Percentiles rank a stretch among this genome's conserved stretches.
Evolutionary conservation across 768 basidiomycete genomes (phyloP).

Genomic region (Hericium rajendrae): DNA sequence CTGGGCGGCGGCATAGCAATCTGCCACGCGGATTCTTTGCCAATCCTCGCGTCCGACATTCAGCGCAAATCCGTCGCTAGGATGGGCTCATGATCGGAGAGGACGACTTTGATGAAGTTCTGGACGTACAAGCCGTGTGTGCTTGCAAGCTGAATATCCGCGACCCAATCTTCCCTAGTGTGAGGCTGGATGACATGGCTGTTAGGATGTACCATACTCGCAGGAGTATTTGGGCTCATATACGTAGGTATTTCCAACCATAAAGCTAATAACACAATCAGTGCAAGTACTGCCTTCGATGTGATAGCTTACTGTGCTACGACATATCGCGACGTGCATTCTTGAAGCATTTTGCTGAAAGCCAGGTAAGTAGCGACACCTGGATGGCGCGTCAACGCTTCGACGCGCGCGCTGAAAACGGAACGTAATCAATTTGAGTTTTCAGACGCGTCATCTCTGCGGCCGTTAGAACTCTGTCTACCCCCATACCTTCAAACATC

Average conservation of each 20-base stretch:
- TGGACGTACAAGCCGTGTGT: constrained; percentile 17
- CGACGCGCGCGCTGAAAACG: too few species aligned
- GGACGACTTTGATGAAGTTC: too few species aligned
- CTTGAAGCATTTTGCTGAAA: neutral
- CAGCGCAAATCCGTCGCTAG: constrained; percentile 15
- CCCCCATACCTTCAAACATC: too few species aligned
- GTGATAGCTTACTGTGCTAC: neutral
- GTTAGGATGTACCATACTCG: neutral
- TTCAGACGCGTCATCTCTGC: too few species aligned
- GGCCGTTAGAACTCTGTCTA: too few species aligned
- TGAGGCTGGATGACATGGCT: constrained; percentile 19
- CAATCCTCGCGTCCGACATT: constrained; percentile 20
- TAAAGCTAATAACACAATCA: constrained; percentile 17
- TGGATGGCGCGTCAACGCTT: neutral
- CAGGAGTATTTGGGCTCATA: neutral
- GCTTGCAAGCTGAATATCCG: constrained; percentile 22
- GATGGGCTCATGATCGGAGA: neutral
- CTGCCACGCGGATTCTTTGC: constrained; percentile 15
- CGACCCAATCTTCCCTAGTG: constrained; percentile 20
- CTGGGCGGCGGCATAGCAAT: constrained; percentile 42
- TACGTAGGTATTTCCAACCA: constrained; percentile 29
- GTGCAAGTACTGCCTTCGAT: neutral
- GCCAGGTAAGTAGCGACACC: neutral
- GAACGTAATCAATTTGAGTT: too few species aligned
- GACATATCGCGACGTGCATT: neutral